Evolutionary conservation across 352 stramenopile genomes (phyloP).

Genomic region (Pythium sukuiense): DNA sequence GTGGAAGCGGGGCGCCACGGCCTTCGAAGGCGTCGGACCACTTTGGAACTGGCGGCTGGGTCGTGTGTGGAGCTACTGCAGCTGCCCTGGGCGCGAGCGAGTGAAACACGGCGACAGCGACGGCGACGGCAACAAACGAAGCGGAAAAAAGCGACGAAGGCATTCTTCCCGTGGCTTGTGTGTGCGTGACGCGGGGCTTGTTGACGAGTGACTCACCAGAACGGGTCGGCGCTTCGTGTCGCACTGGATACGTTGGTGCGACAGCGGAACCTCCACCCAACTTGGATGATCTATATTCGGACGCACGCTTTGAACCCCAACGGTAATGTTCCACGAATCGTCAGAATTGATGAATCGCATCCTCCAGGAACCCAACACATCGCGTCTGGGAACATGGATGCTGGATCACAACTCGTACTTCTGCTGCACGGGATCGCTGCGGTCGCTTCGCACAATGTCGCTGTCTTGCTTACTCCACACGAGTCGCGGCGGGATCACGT

Average conservation of each 20-base stretch:
- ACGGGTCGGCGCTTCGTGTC: neutral
- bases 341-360: neutral
- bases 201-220: too few relatives aligned
- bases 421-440: conserved; percentile 56
- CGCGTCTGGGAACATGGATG: neutral
- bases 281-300: too few relatives aligned
- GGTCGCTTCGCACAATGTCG: conserved; percentile 42
- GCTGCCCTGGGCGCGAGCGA: neutral
- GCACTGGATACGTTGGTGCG: neutral
- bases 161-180: neutral
- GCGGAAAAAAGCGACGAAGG: neutral
- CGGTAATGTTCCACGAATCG: neutral
- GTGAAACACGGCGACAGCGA: neutral
- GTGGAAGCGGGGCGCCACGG: conserved; percentile 27
- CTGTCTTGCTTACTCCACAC: conserved; percentile 78
- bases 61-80: neutral
- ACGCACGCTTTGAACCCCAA: too few relatives aligned
- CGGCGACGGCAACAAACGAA: neutral
- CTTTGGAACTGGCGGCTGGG: neutral
- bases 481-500: conserved; percentile 52
- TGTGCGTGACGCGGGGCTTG: neutral
- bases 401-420: conserved; percentile 53
- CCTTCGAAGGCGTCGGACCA: neutral
- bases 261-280: neutral
- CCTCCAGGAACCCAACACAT: neutral